These are phyloP conservation scores for Protostelium mycophagum DNA, from an alignment of 78 protist species.

Conservation along the genomic window DNA sequence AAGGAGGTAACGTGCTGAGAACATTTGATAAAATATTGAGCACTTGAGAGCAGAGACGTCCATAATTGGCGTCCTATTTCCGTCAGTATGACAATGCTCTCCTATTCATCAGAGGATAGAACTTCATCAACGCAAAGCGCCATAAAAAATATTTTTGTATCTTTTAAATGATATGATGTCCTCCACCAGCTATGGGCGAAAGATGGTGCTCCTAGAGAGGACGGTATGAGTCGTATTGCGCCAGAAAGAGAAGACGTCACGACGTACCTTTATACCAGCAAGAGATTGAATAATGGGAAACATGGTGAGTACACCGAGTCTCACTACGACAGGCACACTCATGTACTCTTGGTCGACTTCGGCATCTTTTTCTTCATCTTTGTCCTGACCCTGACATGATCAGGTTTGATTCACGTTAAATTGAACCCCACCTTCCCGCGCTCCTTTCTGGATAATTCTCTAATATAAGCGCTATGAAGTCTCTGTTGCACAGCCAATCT, in stretches of 20 bases:
- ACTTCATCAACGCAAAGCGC: no score
- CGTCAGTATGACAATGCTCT: no score
- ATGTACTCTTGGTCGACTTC: not conserved
- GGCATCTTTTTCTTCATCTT: not conserved
- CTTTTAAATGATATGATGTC: no score
- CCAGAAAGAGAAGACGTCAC: not conserved
- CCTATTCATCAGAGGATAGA: no score
- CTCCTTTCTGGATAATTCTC: not conserved
- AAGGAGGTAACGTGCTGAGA: slow-evolving; percentile 1
- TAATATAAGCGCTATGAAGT: not conserved
- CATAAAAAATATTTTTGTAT: no score
- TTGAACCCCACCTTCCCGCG: not conserved
- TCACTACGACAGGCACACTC: not conserved
- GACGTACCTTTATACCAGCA: not conserved
- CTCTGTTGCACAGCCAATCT: not conserved
- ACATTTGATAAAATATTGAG: not conserved
- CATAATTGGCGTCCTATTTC: not conserved
- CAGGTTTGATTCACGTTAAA: not conserved
- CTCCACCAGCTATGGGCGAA: no score
- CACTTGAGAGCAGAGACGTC: not conserved
- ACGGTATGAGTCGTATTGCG: no score
- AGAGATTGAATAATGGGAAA: slow-evolving; percentile 1
- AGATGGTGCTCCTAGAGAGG: no score
- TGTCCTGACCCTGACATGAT: not conserved
- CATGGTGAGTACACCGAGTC: slow-evolving; percentile 4